phyloP scores from a whole-genome alignment of 257 asterid species.

The Nicotiana otophora region DNA sequence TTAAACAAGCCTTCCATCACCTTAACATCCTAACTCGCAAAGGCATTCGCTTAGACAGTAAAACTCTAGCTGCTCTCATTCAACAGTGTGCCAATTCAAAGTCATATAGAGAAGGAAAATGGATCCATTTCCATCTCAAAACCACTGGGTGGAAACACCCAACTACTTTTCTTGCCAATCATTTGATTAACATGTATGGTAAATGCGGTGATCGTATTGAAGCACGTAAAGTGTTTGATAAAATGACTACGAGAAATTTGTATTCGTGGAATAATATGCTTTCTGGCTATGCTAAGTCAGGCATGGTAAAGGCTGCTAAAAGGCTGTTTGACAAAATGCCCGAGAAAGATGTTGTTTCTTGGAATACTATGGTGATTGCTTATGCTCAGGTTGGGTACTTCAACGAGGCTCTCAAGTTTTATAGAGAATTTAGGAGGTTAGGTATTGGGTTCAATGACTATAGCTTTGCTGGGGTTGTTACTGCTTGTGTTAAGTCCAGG shows the following conservation, averaged over 20 bases:
- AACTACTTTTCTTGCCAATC: slow-evolving; percentile 46
- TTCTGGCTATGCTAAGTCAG: slow-evolving; percentile 56
- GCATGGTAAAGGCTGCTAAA: slow-evolving; percentile 56
- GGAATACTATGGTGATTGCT: slow-evolving; percentile 77
- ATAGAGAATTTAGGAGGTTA: slow-evolving; percentile 45
- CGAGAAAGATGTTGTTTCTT: slow-evolving; percentile 55
- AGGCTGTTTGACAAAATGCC: slow-evolving; percentile 68
- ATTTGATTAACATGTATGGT: slow-evolving; percentile 57
- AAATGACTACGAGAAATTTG: slow-evolving; percentile 55
- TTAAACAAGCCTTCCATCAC: slow-evolving; percentile 50
- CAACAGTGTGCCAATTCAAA: slow-evolving; percentile 42
- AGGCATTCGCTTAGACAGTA: slow-evolving; percentile 48
- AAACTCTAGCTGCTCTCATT: slow-evolving; percentile 42
- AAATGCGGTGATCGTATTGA: slow-evolving; percentile 58
- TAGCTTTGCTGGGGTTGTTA: slow-evolving; percentile 62
- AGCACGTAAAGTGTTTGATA: slow-evolving; percentile 71
- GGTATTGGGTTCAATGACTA: slow-evolving; percentile 49
- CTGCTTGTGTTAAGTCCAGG: slow-evolving; percentile 52
- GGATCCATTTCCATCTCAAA: slow-evolving; percentile 54
- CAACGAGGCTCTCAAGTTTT: slow-evolving; percentile 46
- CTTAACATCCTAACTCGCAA: slow-evolving; percentile 41
- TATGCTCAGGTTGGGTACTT: slow-evolving; percentile 44
- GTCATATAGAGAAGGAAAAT: slow-evolving; percentile 41
- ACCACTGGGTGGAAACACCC: slow-evolving; percentile 54
- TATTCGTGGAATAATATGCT: slow-evolving; percentile 88